Conservation (phyloP, 768 basidiomycete species). For the Hydnum rufescens region DNA sequence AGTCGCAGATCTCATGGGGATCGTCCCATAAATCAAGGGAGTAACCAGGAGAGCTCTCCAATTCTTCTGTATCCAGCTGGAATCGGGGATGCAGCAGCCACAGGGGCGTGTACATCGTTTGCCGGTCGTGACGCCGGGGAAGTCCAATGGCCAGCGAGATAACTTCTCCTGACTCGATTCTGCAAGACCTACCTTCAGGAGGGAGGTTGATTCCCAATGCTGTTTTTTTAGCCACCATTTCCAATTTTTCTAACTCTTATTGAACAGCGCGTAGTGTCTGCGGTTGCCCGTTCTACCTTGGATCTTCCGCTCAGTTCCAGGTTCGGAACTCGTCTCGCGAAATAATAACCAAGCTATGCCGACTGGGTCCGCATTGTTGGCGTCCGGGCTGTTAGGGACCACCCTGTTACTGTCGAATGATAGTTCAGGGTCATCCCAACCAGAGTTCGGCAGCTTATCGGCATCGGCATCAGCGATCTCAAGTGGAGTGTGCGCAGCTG, state of each 20-base stretch:
- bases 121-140: not conserved
- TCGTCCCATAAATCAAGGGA: not conserved
- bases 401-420: no score
- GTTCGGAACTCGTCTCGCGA: not conserved
- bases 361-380: not conserved
- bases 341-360: not conserved
- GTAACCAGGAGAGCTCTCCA: not conserved
- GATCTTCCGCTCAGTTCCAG: no score
- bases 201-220: not conserved
- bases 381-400: no score
- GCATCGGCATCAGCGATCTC: no score
- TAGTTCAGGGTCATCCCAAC: no score
- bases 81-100: not conserved
- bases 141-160: conserved; percentile 1
- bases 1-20: not conserved
- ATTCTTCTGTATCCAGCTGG: conserved; percentile 1
- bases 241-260: not conserved
- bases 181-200: not conserved
- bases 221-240: not conserved
- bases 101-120: not conserved
- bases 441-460: no score
- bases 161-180: not conserved
- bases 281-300: no score
- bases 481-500: no score
- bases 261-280: no score